Evolutionary conservation across 2,329 filamentous ascomycete species (phyloP), one percentile per base, ranked within the genome.

Genomic region (Monosporascus sp.): DNA sequence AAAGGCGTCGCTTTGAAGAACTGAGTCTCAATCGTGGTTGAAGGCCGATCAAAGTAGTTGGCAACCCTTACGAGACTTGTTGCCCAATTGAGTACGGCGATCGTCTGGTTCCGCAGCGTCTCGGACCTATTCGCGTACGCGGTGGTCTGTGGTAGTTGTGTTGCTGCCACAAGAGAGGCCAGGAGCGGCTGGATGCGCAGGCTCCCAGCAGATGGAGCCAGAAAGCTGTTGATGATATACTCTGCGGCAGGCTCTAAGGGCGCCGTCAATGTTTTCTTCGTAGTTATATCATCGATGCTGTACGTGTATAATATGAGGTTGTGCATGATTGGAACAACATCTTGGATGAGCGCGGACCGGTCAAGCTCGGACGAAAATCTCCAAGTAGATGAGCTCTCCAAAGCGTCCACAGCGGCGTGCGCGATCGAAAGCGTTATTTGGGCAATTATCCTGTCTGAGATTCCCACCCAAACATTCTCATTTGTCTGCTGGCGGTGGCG

Each of bases 341-440:
- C 78, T 18, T 79, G 78, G 54, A 89, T 82, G 48, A 97, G 80
- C 52, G 85, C 76, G 49, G 85, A 81, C 44, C 87, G 84, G 59
- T 92, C 86, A 25, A 85, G 75, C 11, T 83, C 78, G 1, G 81
- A 78, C 7, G 81, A 77, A 67, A 95, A 97, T 60, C 86, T 87
- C 94, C 93, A 99, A 5, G 86, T 90, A 31, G 85, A 82, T 38
- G 88, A 89, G 68, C 88, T 94, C 72, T 96, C 91, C 60, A 95
- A 87, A 7, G 95, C 82, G 64, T 96, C 91, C 24, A 95, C 80
- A 58, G 90, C 79, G 2, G 86, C 86, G 60, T 88, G 85, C 7
- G 87, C 86, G 62, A 93, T 88, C 4, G 86, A 85, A 46, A 87
- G 75, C 39, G 90, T 77, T 18, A 92, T 85, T 48, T 82, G 83